Percentiles rank a stretch among this genome's conserved stretches.
phyloP scores from a whole-genome alignment of 2,329 filamentous ascomycete genomes.

The Cordyceps cicadae region DNA sequence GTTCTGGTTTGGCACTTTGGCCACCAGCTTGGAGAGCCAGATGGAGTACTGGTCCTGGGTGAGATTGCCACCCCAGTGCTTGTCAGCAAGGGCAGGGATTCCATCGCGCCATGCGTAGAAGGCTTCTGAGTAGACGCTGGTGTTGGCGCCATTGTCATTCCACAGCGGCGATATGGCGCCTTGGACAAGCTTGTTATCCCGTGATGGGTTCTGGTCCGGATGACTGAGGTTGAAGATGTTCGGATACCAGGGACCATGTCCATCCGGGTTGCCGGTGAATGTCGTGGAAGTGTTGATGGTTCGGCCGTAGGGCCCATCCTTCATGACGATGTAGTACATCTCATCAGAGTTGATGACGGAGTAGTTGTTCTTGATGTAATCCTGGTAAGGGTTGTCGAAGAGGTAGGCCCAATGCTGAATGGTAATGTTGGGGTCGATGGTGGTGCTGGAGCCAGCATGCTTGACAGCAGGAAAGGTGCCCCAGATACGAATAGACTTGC shows the following conservation, averaged over 20 bases:
- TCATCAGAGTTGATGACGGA: conserved; percentile 19
- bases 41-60: conserved; percentile 10
- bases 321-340: conserved; percentile 19
- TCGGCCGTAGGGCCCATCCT: conserved; percentile 36
- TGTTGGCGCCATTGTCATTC: conserved; percentile 20
- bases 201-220: conserved; percentile 14
- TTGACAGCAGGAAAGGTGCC: conserved; percentile 31
- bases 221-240: conserved; percentile 18
- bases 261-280: conserved; percentile 21
- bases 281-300: conserved; percentile 35
- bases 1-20: conserved; percentile 16
- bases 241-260: conserved; percentile 15
- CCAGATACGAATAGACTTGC: conserved; percentile 42
- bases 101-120: conserved; percentile 20
- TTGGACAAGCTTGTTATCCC: conserved; percentile 12
- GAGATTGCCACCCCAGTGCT: conserved; percentile 20
- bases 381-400: conserved; percentile 16
- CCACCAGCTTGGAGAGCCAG: conserved; percentile 13
- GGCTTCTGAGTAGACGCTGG: conserved; percentile 18
- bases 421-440: conserved; percentile 16
- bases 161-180: conserved; percentile 19
- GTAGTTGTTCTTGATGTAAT: conserved; percentile 19
- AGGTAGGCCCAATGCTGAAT: conserved; percentile 30
- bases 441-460: conserved; percentile 10
- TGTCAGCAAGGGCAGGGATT: conserved; percentile 19